Conservation (phyloP, 371 early-diverging fungal species). For the Umbelopsis sp. region DNA sequence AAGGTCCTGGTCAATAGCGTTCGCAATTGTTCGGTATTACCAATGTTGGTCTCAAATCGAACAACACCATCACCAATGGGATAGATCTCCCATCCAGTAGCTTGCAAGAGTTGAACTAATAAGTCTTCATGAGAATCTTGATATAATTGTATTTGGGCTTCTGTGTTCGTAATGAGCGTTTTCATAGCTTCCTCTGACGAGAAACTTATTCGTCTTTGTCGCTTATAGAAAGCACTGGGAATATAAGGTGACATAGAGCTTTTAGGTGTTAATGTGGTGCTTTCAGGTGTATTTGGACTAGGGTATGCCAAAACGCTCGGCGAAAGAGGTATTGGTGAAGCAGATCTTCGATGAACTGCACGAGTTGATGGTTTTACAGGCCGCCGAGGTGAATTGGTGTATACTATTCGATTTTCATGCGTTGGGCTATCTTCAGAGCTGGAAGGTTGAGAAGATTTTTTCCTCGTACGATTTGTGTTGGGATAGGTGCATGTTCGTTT, state of each 20-base stretch:
- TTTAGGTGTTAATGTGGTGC: background rate
- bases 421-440: conserved; percentile 2
- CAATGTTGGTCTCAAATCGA: conserved; percentile 11
- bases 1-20: background rate
- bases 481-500: conserved; percentile 6
- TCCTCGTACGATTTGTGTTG: background rate
- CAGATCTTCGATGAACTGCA: background rate
- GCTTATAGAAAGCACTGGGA: background rate
- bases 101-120: background rate
- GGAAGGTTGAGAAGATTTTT: background rate
- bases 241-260: background rate
- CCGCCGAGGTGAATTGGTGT: background rate
- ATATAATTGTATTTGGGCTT: background rate
- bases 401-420: background rate
- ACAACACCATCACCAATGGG: background rate
- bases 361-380: background rate
- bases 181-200: conserved; percentile 5
- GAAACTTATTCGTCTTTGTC: conserved; percentile 7
- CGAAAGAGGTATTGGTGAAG: background rate
- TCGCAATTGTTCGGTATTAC: background rate
- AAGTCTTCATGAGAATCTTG: background rate
- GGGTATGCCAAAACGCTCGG: background rate
- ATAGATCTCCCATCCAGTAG: conserved; percentile 6
- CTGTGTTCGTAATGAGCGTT: background rate
- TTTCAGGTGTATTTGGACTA: conserved; percentile 5